Percentiles rank a stretch among this genome's conserved stretches.
Conservation (phyloP, 345 rosid species). For the Dipteronia sinensis region DNA sequence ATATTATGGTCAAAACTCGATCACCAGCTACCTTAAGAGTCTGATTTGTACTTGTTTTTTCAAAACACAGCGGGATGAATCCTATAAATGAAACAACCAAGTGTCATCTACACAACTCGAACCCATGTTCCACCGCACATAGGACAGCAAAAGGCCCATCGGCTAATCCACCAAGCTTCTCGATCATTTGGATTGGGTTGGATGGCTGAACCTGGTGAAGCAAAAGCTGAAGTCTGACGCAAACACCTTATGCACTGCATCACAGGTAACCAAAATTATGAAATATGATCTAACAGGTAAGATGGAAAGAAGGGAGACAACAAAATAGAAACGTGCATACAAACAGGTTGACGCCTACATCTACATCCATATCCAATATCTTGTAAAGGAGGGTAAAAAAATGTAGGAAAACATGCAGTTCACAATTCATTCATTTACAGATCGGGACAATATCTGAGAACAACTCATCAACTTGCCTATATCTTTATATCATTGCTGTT, state of each 20-base stretch:
- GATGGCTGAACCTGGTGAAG: slow-evolving; percentile 55
- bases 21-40: background rate
- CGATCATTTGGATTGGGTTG: slow-evolving; percentile 62
- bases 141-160: slow-evolving; percentile 96
- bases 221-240: slow-evolving; percentile 93
- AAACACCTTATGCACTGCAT: slow-evolving; percentile 95
- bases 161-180: slow-evolving; percentile 94
- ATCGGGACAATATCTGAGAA: no score
- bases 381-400: background rate
- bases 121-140: slow-evolving; percentile 99
- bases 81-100: background rate
- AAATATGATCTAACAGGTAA: background rate
- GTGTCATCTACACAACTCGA: slow-evolving; percentile 65
- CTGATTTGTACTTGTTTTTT: background rate
- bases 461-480: background rate
- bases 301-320: background rate
- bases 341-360: background rate
- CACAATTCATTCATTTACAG: background rate
- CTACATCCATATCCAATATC: background rate
- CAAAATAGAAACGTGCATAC: background rate
- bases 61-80: background rate
- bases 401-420: background rate
- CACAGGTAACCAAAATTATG: background rate
- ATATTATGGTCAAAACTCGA: background rate
- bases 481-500: background rate